Evolutionary conservation across 805 yeast genomes (phyloP).

Genomic region (Lipomyces chichibuensis): DNA sequence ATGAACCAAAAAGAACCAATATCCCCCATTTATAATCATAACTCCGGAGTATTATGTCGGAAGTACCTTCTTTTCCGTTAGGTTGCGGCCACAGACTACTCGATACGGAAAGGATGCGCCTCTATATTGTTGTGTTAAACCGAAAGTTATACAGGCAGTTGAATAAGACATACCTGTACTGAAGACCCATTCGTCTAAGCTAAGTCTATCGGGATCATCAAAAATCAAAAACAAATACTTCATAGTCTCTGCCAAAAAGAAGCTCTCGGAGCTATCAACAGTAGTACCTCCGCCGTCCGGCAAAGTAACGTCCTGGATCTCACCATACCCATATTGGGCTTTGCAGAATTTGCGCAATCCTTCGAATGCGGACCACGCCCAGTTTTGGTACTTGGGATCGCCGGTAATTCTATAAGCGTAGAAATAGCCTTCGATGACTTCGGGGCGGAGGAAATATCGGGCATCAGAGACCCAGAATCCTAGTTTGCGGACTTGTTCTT

Average conservation of each 20-base stretch:
- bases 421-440: conserved; percentile 56
- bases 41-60: neutral
- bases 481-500: conserved; percentile 22
- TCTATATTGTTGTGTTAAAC: neutral
- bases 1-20: neutral
- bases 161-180: conserved; percentile 36
- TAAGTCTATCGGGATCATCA: conserved; percentile 44
- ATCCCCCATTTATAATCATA: neutral
- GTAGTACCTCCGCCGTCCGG: conserved; percentile 30
- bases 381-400: conserved; percentile 53
- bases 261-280: conserved; percentile 49
- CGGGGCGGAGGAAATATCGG: conserved; percentile 52
- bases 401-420: conserved; percentile 58
- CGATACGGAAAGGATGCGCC: conserved; percentile 8
- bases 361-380: conserved; percentile 51
- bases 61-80: no score
- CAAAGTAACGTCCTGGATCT: conserved; percentile 45
- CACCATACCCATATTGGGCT: conserved; percentile 43
- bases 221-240: conserved; percentile 55
- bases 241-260: conserved; percentile 58
- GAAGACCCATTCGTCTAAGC: conserved; percentile 53
- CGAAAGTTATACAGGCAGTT: neutral
- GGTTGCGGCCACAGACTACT: neutral
- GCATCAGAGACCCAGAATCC: conserved; percentile 39
- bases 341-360: conserved; percentile 42